Percentiles rank a stretch among this genome's conserved stretches.
Evolutionary conservation across 2,329 filamentous ascomycete genomes (phyloP).

Genomic region (Claviceps humidiphila): DNA sequence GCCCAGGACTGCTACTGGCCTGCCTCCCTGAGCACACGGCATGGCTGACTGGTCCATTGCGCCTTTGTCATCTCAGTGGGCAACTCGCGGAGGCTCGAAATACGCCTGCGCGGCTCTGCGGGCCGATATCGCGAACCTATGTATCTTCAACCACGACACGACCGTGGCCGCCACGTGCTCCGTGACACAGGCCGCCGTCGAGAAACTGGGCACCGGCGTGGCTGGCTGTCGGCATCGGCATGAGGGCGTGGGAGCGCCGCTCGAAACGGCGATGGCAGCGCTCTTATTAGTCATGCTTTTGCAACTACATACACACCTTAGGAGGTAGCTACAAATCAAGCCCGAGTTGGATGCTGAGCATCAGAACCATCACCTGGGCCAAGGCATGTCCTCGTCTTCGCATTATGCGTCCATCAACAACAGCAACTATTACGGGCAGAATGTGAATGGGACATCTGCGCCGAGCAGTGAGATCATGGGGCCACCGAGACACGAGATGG

Average conservation of each 20-base stretch:
- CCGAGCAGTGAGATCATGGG: slow-evolving; percentile 1
- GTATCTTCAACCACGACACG: background rate
- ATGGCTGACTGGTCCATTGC: background rate
- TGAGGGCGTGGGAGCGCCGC: background rate
- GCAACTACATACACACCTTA: background rate
- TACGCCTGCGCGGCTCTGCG: background rate
- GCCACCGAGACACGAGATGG: background rate
- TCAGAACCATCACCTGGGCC: background rate
- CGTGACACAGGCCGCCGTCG: background rate
- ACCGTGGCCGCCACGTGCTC: background rate
- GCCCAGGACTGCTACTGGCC: background rate
- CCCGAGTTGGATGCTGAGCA: background rate
- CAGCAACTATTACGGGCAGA: background rate
- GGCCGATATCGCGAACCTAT: background rate
- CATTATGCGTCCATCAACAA: background rate
- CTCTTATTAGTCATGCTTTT: background rate
- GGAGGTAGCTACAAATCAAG: background rate
- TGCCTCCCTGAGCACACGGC: no score
- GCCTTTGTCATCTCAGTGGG: background rate
- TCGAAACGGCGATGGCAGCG: background rate
- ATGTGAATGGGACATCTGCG: background rate
- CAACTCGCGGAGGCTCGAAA: no score
- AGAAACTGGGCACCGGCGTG: background rate
- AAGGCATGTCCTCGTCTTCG: background rate
- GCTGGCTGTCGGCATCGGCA: background rate